A percentile compares a stretch with the other conserved stretches of the same genome.
phyloP scores from a whole-genome alignment of 2,329 filamentous ascomycete species.

The Neofusicoccum laricinum region DNA sequence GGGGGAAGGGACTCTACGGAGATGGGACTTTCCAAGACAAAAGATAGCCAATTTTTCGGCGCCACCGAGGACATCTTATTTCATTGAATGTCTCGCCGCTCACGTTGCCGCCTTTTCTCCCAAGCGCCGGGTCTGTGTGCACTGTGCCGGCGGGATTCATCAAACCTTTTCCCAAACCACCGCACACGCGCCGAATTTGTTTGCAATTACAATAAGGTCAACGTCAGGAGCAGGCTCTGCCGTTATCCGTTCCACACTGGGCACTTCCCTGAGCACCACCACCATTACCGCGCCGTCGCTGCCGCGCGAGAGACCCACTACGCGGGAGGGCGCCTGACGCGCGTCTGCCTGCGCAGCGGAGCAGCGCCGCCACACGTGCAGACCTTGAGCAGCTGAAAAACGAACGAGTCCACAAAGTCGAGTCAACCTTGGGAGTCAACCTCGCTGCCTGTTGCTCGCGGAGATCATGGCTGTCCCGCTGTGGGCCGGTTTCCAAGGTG shows the following conservation, averaged over 20 bases:
- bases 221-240: neutral
- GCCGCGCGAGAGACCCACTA: conserved; percentile 1
- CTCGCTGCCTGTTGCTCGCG: neutral
- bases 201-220: neutral
- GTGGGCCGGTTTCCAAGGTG: neutral
- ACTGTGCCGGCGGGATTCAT: neutral
- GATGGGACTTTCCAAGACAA: conserved; percentile 6
- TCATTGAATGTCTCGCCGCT: conserved; percentile 13
- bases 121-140: conserved; percentile 1
- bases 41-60: conserved; percentile 6
- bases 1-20: conserved; percentile 3
- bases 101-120: neutral
- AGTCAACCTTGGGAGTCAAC: neutral
- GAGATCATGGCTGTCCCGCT: neutral
- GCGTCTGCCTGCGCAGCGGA: neutral
- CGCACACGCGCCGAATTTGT: neutral
- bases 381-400: neutral
- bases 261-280: neutral
- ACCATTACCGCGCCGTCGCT: neutral
- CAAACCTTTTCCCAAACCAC: neutral
- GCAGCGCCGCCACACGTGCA: neutral
- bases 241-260: neutral
- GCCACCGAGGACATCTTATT: neutral
- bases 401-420: neutral
- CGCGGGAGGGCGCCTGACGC: conserved; percentile 6